Conservation (phyloP, 495 filamentous ascomycete species). For the Penicillium mononematosum region DNA sequence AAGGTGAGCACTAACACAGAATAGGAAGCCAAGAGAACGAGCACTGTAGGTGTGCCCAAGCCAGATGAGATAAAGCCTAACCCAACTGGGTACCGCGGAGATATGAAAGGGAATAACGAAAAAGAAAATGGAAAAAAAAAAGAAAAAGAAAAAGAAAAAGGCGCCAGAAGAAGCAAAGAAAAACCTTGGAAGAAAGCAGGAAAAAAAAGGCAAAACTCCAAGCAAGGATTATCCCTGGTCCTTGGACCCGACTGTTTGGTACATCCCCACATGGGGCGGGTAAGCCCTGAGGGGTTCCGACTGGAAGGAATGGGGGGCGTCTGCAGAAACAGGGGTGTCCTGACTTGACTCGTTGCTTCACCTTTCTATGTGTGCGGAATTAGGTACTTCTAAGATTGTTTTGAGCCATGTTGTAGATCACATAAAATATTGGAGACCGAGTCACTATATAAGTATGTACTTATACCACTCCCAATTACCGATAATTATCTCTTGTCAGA, state of each 20-base stretch:
- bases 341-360: background rate
- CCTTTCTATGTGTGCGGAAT: too few species aligned
- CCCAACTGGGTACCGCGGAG: background rate
- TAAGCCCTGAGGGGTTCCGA: conserved; percentile 6
- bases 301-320: background rate
- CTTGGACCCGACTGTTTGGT: conserved; percentile 3
- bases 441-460: too few species aligned
- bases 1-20: conserved; percentile 1
- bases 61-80: background rate
- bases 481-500: background rate
- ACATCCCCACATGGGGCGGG: conserved; percentile 7
- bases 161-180: background rate
- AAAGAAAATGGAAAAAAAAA: background rate
- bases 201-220: conserved; percentile 8
- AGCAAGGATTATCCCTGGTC: background rate
- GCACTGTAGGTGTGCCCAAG: background rate
- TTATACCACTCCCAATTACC: background rate
- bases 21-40: background rate
- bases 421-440: too few species aligned
- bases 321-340: conserved; percentile 4
- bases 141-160: background rate
- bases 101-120: background rate
- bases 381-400: background rate
- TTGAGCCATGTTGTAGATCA: background rate
- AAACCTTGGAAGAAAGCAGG: background rate